phyloP scores from a whole-genome alignment of 2,329 filamentous ascomycete genomes.

The Pezicula radicicola region DNA sequence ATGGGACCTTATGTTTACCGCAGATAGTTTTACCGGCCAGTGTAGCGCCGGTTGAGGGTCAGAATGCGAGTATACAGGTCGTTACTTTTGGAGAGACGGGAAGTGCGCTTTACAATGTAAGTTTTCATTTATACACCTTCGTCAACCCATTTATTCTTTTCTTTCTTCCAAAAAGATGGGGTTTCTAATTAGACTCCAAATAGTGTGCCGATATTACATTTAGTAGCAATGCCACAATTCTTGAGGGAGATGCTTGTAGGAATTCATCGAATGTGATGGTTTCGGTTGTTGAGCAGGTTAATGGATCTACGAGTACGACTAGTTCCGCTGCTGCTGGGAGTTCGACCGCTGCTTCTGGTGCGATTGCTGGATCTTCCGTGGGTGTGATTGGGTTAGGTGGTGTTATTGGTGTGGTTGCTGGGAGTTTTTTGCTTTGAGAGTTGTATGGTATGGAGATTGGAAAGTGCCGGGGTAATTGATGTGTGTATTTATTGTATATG shows the following conservation, averaged over 20 bases:
- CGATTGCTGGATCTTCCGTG: neutral
- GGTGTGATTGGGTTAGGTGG: slow-evolving; percentile 1
- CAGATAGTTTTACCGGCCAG: slow-evolving; percentile 50
- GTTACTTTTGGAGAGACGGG: slow-evolving; percentile 57
- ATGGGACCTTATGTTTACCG: slow-evolving; percentile 65
- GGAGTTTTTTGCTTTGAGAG: no score
- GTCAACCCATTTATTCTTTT: no score
- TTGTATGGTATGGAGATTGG: no score
- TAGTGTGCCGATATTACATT: slow-evolving; percentile 75
- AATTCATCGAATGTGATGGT: slow-evolving; percentile 55
- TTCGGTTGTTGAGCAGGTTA: slow-evolving; percentile 23
- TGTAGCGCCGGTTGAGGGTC: slow-evolving; percentile 54
- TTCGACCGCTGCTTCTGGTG: slow-evolving; percentile 3
- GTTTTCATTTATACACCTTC: slow-evolving; percentile 14
- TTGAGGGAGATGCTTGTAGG: slow-evolving; percentile 48
- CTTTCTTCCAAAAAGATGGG: neutral
- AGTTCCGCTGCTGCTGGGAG: neutral
- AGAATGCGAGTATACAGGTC: slow-evolving; percentile 66
- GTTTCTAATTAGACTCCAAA: slow-evolving; percentile 10
- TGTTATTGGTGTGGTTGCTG: slow-evolving; percentile 4
- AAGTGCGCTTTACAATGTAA: slow-evolving; percentile 64
- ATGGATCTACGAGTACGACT: neutral
- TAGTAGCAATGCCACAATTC: slow-evolving; percentile 44
- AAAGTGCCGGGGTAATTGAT: no score
- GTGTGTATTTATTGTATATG: no score